These are phyloP conservation scores for Rhododendron kiyosumense DNA, from an alignment of 148 eudicot species.

Conservation along the genomic window DNA sequence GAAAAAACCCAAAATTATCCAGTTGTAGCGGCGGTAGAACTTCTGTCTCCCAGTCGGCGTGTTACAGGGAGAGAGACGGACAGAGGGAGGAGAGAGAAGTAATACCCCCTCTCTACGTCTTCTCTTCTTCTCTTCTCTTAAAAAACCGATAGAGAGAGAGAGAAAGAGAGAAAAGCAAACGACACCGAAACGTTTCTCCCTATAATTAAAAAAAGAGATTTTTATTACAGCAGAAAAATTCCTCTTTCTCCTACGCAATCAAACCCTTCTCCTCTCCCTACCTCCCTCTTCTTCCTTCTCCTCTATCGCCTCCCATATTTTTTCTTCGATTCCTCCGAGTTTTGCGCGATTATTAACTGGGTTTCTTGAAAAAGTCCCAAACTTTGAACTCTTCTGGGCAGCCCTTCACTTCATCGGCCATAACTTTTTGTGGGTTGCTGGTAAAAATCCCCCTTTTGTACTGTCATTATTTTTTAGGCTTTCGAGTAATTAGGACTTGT, in stretches of 20 bases:
- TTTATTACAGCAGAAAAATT: not conserved
- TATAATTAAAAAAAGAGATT: not conserved
- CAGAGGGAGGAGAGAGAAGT: not conserved
- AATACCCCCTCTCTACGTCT: conserved; percentile 6
- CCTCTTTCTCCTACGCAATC: conserved; percentile 35
- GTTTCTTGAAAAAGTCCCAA: not conserved
- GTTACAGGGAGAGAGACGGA: not conserved
- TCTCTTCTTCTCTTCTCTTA: not conserved
- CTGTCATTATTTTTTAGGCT: not conserved
- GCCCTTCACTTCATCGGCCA: conserved; percentile 15
- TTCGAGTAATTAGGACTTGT: not conserved
- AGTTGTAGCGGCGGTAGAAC: not conserved
- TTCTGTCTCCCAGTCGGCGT: not conserved
- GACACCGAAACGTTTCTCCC: not conserved
- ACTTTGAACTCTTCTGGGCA: not conserved
- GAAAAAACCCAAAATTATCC: not conserved
- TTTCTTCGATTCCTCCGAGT: not conserved
- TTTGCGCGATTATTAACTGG: not conserved
- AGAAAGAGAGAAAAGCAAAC: not conserved
- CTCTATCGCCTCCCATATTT: too few species aligned
- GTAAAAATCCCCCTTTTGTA: conserved; percentile 11
- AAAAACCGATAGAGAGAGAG: conserved; percentile 8
- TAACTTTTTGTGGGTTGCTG: conserved; percentile 22
- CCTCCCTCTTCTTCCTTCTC: not conserved
- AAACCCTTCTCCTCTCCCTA: conserved; percentile 10